Evolutionary conservation across 176 grass and related monocot species (phyloP), one percentile per base, ranked within the genome.

Genomic region (Carex myosuroides): DNA sequence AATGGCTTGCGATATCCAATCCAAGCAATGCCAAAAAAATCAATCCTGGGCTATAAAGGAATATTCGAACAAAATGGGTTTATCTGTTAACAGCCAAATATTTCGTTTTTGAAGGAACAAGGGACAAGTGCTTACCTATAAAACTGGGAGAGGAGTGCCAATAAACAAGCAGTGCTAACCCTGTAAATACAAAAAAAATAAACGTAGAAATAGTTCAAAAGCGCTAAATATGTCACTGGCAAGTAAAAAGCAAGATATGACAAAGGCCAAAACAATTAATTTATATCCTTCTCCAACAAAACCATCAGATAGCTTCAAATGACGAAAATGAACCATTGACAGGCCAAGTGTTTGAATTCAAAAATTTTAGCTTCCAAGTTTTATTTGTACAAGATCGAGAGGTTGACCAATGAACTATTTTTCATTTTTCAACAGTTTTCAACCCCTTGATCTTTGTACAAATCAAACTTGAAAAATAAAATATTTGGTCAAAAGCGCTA

Each of bases 101-200:
- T 48, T 80, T 66, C 16, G 20, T 26, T 81, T 30, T 81, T 48
- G 14, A 52, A 67, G 39, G 16, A 33, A 66, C 33, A 70, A 41
- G 69, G 18, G 35, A 77, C 26, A 85, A 22, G 32, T 20, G 8
- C 42, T 50, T 93, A 93, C 95, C 92, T 95, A 81, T 98, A 98
- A 35, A 91, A 89, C 60, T 98, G 91, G 35, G 95, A 98, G 80
- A 98, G 95, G 69, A 98, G 85, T 39, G 91, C 89, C 75, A 98
- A 86, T 64, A 98, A 86, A 85, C 95, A 93, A 91, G 92, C 91
- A 86, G 95, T 98, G 68, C 95, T 98, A 85, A 98, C 92, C 89
- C 95, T 98, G 86, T 90, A 91, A 18, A 84, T 79, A 68, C 48
- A 42, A 81, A 22, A 48, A 71, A 60, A 83, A 48, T 16, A n/a